These are phyloP conservation scores for Verticillium nonalfalfae DNA, from an alignment of 2,329 filamentous ascomycete species.

Conservation along the genomic window DNA sequence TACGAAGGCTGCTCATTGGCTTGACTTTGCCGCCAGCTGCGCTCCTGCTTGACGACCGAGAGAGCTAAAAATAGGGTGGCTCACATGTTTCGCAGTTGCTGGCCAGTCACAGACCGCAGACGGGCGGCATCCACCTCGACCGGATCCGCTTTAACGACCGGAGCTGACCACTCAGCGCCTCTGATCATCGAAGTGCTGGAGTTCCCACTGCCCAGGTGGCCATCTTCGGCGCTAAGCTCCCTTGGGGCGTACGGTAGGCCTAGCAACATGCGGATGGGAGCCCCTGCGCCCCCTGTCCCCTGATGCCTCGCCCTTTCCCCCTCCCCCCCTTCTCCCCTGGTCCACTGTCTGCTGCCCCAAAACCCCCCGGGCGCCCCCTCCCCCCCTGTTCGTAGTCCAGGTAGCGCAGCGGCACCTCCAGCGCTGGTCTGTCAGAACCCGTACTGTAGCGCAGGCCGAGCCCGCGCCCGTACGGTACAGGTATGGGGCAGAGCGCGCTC, in stretches of 20 bases:
- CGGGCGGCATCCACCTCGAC: neutral
- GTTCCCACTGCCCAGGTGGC: neutral
- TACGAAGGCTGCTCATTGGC: conserved; percentile 1
- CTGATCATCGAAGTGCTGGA: neutral
- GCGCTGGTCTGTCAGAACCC: neutral
- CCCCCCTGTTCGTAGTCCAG: neutral
- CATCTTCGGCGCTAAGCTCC: neutral
- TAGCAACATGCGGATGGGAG: neutral
- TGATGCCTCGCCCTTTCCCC: neutral
- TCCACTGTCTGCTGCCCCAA: neutral
- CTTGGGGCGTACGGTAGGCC: neutral
- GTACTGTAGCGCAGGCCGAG: neutral
- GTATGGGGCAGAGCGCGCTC: neutral
- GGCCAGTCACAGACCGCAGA: neutral
- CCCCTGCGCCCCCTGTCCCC: neutral
- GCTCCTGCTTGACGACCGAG: neutral
- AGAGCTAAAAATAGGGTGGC: conserved; percentile 1
- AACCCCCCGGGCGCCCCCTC: neutral
- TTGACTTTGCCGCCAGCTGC: neutral
- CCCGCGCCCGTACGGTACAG: neutral
- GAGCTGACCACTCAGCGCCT: neutral
- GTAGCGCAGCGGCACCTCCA: neutral
- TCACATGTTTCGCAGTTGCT: neutral
- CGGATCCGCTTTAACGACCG: neutral
- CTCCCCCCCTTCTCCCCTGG: too few species aligned